phyloP scores from a whole-genome alignment of 129 eudicot genomes.

The Apium graveolens region DNA sequence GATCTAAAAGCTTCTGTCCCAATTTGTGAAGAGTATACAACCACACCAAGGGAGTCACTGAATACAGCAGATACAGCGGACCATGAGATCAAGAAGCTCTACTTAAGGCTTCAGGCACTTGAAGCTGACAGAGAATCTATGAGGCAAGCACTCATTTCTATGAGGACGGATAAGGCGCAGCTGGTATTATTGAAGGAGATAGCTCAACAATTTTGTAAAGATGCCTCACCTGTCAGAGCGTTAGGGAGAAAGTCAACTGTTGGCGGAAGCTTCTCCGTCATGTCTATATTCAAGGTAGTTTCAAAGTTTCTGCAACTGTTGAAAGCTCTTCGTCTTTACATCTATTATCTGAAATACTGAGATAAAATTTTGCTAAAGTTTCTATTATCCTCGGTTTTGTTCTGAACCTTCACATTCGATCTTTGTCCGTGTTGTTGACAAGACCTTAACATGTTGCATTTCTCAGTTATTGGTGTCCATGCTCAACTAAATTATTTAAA shows the following conservation, averaged over 20 bases:
- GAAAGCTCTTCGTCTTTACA: neutral
- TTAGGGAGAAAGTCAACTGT: conserved; percentile 35
- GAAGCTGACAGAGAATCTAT: conserved; percentile 95
- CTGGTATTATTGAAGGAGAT: conserved; percentile 68
- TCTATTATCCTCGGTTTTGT: neutral
- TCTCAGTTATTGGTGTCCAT: neutral
- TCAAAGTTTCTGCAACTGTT: neutral
- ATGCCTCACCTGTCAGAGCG: conserved; percentile 35
- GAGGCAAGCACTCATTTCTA: conserved; percentile 79
- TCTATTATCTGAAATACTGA: neutral
- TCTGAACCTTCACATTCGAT: neutral
- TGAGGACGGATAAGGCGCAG: conserved; percentile 93
- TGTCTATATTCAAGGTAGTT: conserved; percentile 57
- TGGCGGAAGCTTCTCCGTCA: conserved; percentile 31
- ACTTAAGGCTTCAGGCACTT: conserved; percentile 81
- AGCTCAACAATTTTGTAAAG: conserved; percentile 77
- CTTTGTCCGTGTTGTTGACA: neutral
- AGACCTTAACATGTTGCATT: neutral
- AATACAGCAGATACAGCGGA: conserved; percentile 39
- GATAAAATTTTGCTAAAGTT: neutral
- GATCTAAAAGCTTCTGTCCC: conserved; percentile 48
- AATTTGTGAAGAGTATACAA: conserved; percentile 40
- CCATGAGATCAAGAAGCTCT: conserved; percentile 67
- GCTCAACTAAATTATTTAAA: neutral
- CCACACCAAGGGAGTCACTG: conserved; percentile 53